Base-by-base conservation (phyloP, 768 basidiomycete species). In the Mycena chlorophos region DNA sequence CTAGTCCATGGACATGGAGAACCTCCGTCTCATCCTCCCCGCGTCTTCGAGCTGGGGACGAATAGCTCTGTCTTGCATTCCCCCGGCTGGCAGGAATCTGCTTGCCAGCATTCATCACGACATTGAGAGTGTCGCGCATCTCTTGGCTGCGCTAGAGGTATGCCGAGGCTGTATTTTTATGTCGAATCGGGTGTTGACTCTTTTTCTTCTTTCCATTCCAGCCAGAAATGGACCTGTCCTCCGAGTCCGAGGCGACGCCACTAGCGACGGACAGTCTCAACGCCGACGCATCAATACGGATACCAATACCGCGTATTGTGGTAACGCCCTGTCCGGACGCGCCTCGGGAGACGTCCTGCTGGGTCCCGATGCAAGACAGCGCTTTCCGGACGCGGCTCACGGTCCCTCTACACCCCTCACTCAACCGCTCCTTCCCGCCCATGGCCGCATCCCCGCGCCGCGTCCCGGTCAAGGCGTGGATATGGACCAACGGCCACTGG, bases 401-500 rank as follows among this genome's bases (percentile, higher is more conserved):
- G 2, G 78, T 86, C 16, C 84, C 83, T 4, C 69, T 67, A 34
- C 71, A 81, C 58, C 72, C 75, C 2, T 71, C 69, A 23, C 74
- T 78, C 56, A 85, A 84, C 65, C 65, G 69, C 22, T 63, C 67
- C n/a, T 76, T 76, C 61, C 81, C 82, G 42, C 82, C 79, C 4
- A 71, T 75, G 65, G 49, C 53, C 17, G 57, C 57, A 27, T 52
- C 56, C 4, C 58, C 66, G 49, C 55, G 55, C 52, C 50, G 63
- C 50, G 29, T 56, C 57, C 34, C 61, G 8, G 51, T 75, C 0
- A 66, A 74, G 12, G 63, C 71, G 6, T 83, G 82, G 82, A 69
- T 68, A 43, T 84, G 79, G 71, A 63, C 67, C 47, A 68, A 75
- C 55, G 84, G 84, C 4, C 84, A 80, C 61, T 84, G 83, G 83